Percentiles rank a stretch among this genome's conserved stretches.
Evolutionary conservation across 768 basidiomycete species (phyloP).

Genomic region (Ramaria sp.): DNA sequence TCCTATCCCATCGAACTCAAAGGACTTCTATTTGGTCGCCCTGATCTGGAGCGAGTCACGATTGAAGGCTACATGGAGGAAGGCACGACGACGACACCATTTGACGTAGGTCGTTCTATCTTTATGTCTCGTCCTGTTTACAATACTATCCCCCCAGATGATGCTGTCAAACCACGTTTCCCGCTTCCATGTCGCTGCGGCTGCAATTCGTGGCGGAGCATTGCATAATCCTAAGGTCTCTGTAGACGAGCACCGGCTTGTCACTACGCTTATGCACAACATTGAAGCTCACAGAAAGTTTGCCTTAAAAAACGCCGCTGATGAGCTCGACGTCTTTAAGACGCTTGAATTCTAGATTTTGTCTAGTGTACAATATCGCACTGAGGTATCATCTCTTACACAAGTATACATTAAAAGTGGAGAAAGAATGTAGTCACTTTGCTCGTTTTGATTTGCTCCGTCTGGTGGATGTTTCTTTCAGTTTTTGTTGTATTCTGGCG

Average conservation of each 20-base stretch:
- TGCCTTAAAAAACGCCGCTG: conserved; percentile 47
- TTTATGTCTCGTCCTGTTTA: not conserved
- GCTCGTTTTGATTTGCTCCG: not conserved
- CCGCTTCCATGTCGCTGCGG: conserved; percentile 53
- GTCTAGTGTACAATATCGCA: not conserved
- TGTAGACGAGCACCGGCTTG: conserved; percentile 44
- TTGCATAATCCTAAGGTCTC: conserved; percentile 42
- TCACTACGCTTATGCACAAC: conserved; percentile 49
- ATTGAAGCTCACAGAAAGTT: conserved; percentile 52
- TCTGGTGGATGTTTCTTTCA: conserved; percentile 21
- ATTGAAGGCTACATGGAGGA: conserved; percentile 62
- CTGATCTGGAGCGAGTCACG: conserved; percentile 35
- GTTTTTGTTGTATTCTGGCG: conserved; percentile 44
- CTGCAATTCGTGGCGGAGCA: conserved; percentile 49
- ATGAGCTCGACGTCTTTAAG: conserved; percentile 18
- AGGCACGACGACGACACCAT: conserved; percentile 74
- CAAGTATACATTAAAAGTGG: not conserved
- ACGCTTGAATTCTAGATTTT: not conserved
- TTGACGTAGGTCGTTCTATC: conserved; percentile 38
- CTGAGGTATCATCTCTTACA: not conserved
- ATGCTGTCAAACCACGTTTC: conserved; percentile 64
- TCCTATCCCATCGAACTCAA: conserved; percentile 67
- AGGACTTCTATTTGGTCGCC: conserved; percentile 52
- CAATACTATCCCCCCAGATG: conserved; percentile 36
- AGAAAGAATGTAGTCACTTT: not conserved